These are phyloP conservation scores for Isatis tinctoria DNA, from an alignment of 345 rosid species.

Conservation along the genomic window DNA sequence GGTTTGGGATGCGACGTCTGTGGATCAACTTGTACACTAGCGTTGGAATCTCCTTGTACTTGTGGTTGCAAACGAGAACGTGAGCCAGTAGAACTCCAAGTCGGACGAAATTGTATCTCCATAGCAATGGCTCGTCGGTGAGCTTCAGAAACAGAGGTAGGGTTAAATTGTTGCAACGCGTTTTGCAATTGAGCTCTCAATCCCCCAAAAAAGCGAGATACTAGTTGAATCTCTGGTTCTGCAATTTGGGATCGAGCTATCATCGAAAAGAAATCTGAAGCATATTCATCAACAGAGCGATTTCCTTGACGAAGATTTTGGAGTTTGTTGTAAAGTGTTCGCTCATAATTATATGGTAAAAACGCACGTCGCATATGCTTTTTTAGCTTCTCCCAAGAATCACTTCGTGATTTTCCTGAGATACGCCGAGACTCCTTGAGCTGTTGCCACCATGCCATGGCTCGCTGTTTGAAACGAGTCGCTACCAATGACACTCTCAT, in stretches of 20 bases:
- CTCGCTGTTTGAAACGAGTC: background rate
- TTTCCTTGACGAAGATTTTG: accelerated
- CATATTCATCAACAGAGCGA: background rate
- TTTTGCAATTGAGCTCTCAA: background rate
- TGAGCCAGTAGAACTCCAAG: background rate
- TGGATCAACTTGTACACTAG: too few relatives aligned
- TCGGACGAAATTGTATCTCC: background rate
- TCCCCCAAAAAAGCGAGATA: background rate
- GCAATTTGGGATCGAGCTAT: background rate
- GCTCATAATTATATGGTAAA: background rate
- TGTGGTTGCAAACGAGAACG: background rate
- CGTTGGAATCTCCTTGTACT: too few relatives aligned
- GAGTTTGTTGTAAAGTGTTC: accelerated
- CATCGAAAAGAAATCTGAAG: background rate
- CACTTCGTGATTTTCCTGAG: background rate
- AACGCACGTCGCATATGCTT: background rate
- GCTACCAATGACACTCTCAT: background rate
- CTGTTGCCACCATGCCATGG: background rate
- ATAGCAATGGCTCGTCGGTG: background rate
- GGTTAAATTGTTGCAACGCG: background rate
- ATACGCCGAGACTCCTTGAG: background rate
- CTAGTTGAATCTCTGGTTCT: background rate
- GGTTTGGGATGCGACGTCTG: too few relatives aligned
- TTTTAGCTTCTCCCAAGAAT: background rate
- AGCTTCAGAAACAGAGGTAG: background rate